Base-by-base conservation (phyloP, 2,329 filamentous ascomycete species). In the Ophiostoma pallidulum region DNA sequence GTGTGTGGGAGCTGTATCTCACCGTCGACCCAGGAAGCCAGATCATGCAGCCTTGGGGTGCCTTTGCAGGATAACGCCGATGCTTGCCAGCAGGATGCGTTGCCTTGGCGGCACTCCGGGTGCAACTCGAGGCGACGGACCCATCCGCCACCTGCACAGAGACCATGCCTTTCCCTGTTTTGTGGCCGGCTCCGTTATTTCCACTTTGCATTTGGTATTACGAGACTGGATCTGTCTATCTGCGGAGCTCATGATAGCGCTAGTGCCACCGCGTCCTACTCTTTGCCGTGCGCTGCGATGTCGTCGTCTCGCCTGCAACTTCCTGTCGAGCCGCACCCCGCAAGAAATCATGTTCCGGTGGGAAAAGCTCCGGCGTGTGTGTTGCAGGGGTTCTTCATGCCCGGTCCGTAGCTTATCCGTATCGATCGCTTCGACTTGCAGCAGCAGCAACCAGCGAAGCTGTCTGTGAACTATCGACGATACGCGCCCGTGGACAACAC, bases 91-190 rank as follows among this genome's bases (percentile, higher is more conserved):
- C 6, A 28, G 24, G 24, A 28, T 28, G 24, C 24, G 24, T 28
- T 28, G 24, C 24, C 24, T 28, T 28, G 10, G 24, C 24, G 24
- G 24, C 24, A 28, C 24, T 28, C n/a, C 12, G 4, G 41, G 22
- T 36, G 41, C 31, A 44, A 31, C 32, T 44, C 41, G 41, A 44
- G 20, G 41, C 41, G 41, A 44, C 8, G 24, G 24, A 28, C 24
- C 24, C 24, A 28, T 28, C 24, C 24, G 24, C 6, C 24, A 28
- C 24, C 24, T 28, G 24, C 24, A 28, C 13, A n/a, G 20, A 41
- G 26, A 9, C 39, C 29, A n/a, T 26, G 18, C 33, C 18, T 32
- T 10, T 18, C 14, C n/a, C n/a, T n/a, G 18, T 24, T 18, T 43
- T 20, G 16, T 19, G 22, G n/a, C 12, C 18, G 9, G 32, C n/a